Conservation (phyloP, 129 eudicot genomes). For the Dittrichia graveolens region DNA sequence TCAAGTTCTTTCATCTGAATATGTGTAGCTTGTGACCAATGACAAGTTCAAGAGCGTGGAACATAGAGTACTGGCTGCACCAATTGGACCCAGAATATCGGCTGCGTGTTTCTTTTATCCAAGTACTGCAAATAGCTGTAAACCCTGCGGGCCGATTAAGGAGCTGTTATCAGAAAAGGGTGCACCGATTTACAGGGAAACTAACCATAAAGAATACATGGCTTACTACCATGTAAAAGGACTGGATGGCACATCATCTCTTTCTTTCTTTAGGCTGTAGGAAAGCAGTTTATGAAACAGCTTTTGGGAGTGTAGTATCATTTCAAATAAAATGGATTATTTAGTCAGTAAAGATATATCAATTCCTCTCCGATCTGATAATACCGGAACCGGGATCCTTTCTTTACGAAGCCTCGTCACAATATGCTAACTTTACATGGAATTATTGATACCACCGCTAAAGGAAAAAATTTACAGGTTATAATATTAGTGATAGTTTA, state of each 20-base stretch:
- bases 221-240: slow-evolving; percentile 38
- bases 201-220: slow-evolving; percentile 41
- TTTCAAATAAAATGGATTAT: not conserved
- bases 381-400: no score
- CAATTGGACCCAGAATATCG: slow-evolving; percentile 55
- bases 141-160: slow-evolving; percentile 44
- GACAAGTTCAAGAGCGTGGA: slow-evolving; percentile 59
- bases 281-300: slow-evolving; percentile 6
- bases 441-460: no score
- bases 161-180: slow-evolving; percentile 45
- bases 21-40: slow-evolving; percentile 52
- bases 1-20: not conserved
- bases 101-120: slow-evolving; percentile 56
- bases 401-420: no score
- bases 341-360: not conserved
- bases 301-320: not conserved
- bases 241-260: slow-evolving; percentile 44
- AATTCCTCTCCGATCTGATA: no score
- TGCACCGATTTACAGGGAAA: slow-evolving; percentile 45
- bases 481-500: no score
- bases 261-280: slow-evolving; percentile 42
- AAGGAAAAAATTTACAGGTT: no score
- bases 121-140: slow-evolving; percentile 23
- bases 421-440: no score
- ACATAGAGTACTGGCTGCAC: slow-evolving; percentile 50